Conservation (phyloP, 257 asterid genomes). For the Anisodus tanguticus region DNA sequence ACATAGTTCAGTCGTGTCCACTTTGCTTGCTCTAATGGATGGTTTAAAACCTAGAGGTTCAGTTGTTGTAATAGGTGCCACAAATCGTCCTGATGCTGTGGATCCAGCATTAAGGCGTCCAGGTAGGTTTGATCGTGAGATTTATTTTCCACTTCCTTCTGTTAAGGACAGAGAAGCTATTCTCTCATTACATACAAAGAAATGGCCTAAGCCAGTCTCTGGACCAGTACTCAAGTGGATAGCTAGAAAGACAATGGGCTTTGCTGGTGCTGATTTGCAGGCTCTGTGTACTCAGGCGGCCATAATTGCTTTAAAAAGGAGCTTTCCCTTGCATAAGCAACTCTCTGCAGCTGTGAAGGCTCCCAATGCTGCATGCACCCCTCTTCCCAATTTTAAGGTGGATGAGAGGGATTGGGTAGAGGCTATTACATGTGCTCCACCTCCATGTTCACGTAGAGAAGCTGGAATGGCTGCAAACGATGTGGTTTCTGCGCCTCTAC, state of each 20-base stretch:
- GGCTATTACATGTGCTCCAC: conserved; percentile 82
- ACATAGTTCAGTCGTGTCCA: conserved; percentile 97
- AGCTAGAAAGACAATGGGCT: conserved; percentile 85
- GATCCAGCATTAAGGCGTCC: conserved; percentile 99
- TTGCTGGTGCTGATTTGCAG: conserved; percentile 99
- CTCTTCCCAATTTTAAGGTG: conserved; percentile 73
- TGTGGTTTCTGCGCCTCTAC: conserved; percentile 74
- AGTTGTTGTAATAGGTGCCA: conserved; percentile 96
- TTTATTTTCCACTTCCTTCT: conserved; percentile 93
- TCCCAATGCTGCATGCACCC: conserved; percentile 46
- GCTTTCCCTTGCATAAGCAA: conserved; percentile 81
- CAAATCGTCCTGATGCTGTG: conserved; percentile 97
- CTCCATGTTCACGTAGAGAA: conserved; percentile 96
- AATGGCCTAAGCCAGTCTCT: conserved; percentile 89
- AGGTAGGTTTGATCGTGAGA: conserved; percentile 97
- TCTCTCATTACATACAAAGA: conserved; percentile 81
- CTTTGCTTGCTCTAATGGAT: conserved; percentile 97
- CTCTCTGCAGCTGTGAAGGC: conserved; percentile 65
- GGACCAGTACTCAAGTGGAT: conserved; percentile 88
- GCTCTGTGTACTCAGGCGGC: conserved; percentile 99
- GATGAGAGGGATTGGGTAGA: conserved; percentile 97
- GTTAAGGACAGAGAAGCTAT: conserved; percentile 88
- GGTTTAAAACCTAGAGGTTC: conserved; percentile 97
- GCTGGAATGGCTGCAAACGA: conserved; percentile 83
- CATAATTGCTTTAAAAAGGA: conserved; percentile 76